Base-by-base conservation (phyloP, 2,329 filamentous ascomycete genomes). In the Biscogniauxia mediterranea region DNA sequence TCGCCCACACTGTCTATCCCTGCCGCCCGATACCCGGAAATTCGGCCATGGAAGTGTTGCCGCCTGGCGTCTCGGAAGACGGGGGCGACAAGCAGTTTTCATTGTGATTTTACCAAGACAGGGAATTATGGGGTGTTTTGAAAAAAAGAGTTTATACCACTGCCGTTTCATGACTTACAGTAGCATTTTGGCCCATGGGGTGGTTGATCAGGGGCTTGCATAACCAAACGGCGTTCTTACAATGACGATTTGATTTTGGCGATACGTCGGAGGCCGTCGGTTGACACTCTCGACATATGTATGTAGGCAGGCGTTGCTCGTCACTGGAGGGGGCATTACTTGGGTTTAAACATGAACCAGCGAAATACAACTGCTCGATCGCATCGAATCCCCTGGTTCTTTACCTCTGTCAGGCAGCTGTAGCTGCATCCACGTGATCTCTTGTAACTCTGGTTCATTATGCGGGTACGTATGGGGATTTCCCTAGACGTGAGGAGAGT, bases 101-200 rank as follows among this genome's bases (percentile, higher is more conserved):
- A 61, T 66, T 68, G 65, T 69, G 65, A 66, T 68, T 72, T 69
- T 71, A 70, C 64, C 64, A 69, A 66, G 66, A 68, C 65, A 57
- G 61, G 65, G 69, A 66, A 61, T 64, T 66, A 64, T 63, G 70
- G 70, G 70, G 69, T 46, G 38, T 46, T 72, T 70, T 69, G 69
- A 70, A 70, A 71, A 70, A 70, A 71, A 70, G 66, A 66, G 69
- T 63, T 66, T 70, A 70, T 71, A 71, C 69, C 70, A 71, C 61
- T 69, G 59, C 67, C 58, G 65, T 69, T 68, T 71, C 64, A 65
- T 68, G 69, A 68, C 69, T 69, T 68, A 67, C 68, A 67, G 65
- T 67, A 71, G 69, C 69, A 71, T 71, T 60, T 46, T 21, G 51
- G 28, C 17, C 20, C 26, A 21, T 49, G 46, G 46, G 49, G 50